Base-by-base conservation (phyloP, 306 rosid genomes). In the Erythrophleum fordii region DNA sequence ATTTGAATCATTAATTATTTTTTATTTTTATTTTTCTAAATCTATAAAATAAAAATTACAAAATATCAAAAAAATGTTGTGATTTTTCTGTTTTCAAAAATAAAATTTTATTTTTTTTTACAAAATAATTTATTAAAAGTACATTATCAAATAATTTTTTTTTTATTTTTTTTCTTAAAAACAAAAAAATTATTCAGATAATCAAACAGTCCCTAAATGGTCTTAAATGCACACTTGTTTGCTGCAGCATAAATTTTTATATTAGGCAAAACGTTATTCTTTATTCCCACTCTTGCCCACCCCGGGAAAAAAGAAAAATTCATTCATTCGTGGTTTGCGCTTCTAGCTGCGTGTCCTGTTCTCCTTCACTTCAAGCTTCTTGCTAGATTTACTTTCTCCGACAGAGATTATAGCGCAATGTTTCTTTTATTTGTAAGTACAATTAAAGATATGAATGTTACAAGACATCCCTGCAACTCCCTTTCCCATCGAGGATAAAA, bases 321-420 rank as follows among this genome's bases (percentile, higher is more conserved):
- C 41, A 18, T 31, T 11, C 64, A 1, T 51, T 39, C 12, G 3
- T 35, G 35, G 44, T 6, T 48, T 72, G 41, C 51, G 3, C 49
- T 26, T 28, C 26, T 17, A 61, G 28, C 42, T 49, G 60, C 12
- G 9, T 2, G 28, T 49, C 26, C 6, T 48, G 60, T 49, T 71
- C 10, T 48, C 29, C 44, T 29, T 29, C 26, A 12, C 28, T 55
- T 37, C 52, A 34, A 22, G 8, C 52, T 64, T 72, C 53, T 62
- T 80, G 34, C 17, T 51, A 12, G 69, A 28, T 14, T 29, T 25
- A 74, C 34, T 12, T 44, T 74, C 44, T 37, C 75, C 80, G 5
- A n/a, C 1, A 10, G 59, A 65, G 25, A 20, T 73, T 52, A 41
- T 62, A 11, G 46, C n/a, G 20, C 28, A 11, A 11, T 29, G 28